phyloP scores from a whole-genome alignment of 306 rosid species.

The Trichosanthes cucumerina region DNA sequence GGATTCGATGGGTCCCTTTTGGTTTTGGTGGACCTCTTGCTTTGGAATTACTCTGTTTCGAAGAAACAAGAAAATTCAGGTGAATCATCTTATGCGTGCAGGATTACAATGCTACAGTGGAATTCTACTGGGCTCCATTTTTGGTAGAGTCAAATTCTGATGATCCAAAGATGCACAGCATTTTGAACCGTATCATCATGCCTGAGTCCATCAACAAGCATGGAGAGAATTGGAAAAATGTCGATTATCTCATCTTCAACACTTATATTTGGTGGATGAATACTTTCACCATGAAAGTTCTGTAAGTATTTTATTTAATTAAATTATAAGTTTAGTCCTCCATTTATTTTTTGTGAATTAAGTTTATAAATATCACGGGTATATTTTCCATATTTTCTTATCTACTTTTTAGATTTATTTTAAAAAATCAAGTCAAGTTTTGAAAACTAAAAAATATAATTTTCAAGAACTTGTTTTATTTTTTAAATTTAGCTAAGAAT shows the following conservation, averaged over 20 bases:
- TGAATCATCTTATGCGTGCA: slow-evolving; percentile 12
- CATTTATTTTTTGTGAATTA: no score
- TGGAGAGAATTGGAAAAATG: slow-evolving; percentile 65
- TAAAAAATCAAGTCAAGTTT: no score
- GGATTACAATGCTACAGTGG: slow-evolving; percentile 82
- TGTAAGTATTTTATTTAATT: slow-evolving; percentile 72
- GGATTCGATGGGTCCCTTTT: no score
- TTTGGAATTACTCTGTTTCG: not conserved
- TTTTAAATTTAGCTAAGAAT: no score
- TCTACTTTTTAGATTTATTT: no score
- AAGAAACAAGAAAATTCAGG: not conserved
- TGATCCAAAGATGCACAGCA: slow-evolving; percentile 79
- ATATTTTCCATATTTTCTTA: no score
- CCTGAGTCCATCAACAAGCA: slow-evolving; percentile 84
- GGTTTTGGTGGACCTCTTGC: not conserved
- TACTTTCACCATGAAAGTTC: slow-evolving; percentile 59
- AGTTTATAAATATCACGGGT: no score
- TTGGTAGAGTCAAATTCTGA: slow-evolving; percentile 94
- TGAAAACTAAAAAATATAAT: no score
- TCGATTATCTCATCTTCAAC: slow-evolving; percentile 72
- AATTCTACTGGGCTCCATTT: slow-evolving; percentile 96
- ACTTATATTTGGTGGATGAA: slow-evolving; percentile 99
- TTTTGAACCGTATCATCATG: slow-evolving; percentile 74
- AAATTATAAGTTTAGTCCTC: no score
- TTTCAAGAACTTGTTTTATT: no score